Conservation (phyloP, 2,329 filamentous ascomycete genomes). For the Pseudogymnoascus sp. region DNA sequence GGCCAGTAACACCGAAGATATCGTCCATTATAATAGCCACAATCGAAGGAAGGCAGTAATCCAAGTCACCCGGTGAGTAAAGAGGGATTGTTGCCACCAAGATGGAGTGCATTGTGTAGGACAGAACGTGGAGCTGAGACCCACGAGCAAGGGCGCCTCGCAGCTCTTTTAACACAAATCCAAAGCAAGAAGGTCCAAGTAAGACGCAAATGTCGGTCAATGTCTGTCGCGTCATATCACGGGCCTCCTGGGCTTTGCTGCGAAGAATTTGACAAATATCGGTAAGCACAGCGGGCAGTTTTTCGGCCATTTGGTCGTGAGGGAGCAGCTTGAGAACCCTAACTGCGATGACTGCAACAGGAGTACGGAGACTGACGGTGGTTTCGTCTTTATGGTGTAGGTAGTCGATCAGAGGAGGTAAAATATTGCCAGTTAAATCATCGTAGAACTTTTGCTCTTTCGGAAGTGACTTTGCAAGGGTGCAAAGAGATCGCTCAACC, state of each 20-base stretch:
- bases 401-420: conserved; percentile 74
- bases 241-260: conserved; percentile 78
- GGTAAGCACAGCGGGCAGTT: conserved; percentile 75
- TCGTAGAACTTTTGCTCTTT: conserved; percentile 57
- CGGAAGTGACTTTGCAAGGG: conserved; percentile 60
- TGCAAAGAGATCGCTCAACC: conserved; percentile 26
- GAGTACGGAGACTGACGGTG: conserved; percentile 85
- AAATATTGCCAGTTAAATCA: conserved; percentile 67
- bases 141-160: conserved; percentile 74
- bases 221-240: conserved; percentile 86
- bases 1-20: conserved; percentile 83
- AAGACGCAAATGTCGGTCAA: conserved; percentile 75
- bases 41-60: conserved; percentile 76
- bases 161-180: conserved; percentile 89
- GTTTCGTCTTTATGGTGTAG: conserved; percentile 92
- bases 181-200: conserved; percentile 75
- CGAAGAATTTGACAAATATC: conserved; percentile 90
- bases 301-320: conserved; percentile 60
- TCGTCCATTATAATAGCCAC: conserved; percentile 92
- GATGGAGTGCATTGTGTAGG: conserved; percentile 89
- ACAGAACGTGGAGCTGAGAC: conserved; percentile 90
- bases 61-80: conserved; percentile 73
- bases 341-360: conserved; percentile 79
- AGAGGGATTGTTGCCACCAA: conserved; percentile 67
- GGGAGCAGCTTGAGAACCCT: conserved; percentile 81